phyloP scores from a whole-genome alignment of 2,329 filamentous ascomycete genomes.

The Alternaria sp. region DNA sequence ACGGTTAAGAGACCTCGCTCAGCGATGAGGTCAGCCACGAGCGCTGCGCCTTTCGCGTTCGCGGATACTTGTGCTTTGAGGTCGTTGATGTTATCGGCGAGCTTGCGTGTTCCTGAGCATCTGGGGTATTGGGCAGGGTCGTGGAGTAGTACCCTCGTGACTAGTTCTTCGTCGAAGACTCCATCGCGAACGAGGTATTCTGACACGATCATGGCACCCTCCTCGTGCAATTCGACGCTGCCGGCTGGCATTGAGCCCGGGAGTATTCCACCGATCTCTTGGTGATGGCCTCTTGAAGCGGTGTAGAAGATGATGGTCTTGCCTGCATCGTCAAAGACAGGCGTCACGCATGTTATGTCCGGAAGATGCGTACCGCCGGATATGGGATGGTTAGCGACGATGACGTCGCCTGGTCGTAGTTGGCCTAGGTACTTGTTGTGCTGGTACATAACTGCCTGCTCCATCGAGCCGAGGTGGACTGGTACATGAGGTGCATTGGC shows the following conservation, averaged over 20 bases:
- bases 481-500: conserved; percentile 38
- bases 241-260: conserved; percentile 52
- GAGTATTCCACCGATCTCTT: conserved; percentile 38
- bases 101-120: conserved; percentile 39
- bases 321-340: conserved; percentile 30
- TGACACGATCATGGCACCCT: conserved; percentile 55
- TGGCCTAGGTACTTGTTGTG: conserved; percentile 25
- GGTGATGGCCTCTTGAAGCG: conserved; percentile 37
- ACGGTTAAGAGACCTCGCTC: conserved; percentile 30
- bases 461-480: conserved; percentile 33
- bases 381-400: conserved; percentile 36
- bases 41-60: conserved; percentile 42
- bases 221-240: conserved; percentile 55
- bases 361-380: conserved; percentile 39
- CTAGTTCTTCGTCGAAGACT: background rate
- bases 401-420: conserved; percentile 33
- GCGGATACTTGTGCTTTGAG: conserved; percentile 46
- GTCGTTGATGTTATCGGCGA: conserved; percentile 46
- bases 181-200: conserved; percentile 47
- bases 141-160: background rate
- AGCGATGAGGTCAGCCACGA: conserved; percentile 46
- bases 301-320: conserved; percentile 33
- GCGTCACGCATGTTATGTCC: conserved; percentile 36
- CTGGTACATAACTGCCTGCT: conserved; percentile 35
- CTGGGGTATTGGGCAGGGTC: conserved; percentile 38